Conservation (phyloP, 2,329 filamentous ascomycete genomes). For the Venturia nashicola region DNA sequence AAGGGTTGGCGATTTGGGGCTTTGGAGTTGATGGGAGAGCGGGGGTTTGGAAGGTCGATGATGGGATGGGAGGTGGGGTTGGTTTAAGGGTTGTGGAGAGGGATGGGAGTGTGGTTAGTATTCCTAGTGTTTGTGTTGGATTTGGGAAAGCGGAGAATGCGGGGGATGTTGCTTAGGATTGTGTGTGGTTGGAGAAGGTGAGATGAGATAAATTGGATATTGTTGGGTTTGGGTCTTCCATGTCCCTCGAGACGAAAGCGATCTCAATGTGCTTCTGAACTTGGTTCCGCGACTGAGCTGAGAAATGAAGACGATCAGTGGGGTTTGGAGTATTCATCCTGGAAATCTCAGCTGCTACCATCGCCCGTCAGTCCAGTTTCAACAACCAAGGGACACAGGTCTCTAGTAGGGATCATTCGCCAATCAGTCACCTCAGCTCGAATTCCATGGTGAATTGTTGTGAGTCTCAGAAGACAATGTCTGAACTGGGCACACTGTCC, state of each 20-base stretch:
- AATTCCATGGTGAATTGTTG: background rate
- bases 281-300: no score
- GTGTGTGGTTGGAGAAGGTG: background rate
- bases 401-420: no score
- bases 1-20: slow-evolving; percentile 39
- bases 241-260: no score
- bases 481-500: background rate
- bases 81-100: background rate
- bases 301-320: no score
- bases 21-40: slow-evolving; percentile 34
- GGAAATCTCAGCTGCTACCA: no score
- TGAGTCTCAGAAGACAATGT: background rate
- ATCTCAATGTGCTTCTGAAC: no score
- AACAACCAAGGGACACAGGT: no score
- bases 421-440: no score
- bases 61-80: background rate
- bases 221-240: background rate
- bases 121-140: background rate
- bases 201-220: background rate
- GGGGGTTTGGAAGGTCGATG: slow-evolving; percentile 14
- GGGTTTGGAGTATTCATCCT: no score
- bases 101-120: slow-evolving; percentile 3
- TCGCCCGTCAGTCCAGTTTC: no score
- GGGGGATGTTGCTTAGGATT: background rate
- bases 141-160: background rate